phyloP scores from a whole-genome alignment of 139 green algal species.

The Coelastrella sp. region DNA sequence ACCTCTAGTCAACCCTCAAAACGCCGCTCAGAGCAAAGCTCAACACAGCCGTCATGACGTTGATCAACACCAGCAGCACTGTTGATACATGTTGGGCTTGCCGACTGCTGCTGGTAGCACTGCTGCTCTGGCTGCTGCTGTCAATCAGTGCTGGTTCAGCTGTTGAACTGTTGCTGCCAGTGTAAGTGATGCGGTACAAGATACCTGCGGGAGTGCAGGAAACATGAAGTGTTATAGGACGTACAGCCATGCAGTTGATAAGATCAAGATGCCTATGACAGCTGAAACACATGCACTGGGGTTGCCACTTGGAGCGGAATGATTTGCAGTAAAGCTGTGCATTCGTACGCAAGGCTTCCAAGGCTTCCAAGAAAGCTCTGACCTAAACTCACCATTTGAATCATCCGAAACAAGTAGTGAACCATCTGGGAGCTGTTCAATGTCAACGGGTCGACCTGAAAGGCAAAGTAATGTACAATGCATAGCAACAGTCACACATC shows the following conservation, averaged over 20 bases:
- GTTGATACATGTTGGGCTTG: too few relatives aligned
- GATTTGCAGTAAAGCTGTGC: not conserved
- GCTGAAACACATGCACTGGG: too few relatives aligned
- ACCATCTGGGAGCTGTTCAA: constrained; percentile 36
- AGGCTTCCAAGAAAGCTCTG: not conserved
- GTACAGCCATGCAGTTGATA: not conserved
- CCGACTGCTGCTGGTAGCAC: too few relatives aligned
- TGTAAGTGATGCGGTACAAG: not conserved
- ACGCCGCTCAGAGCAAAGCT: too few relatives aligned
- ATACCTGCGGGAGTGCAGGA: not conserved
- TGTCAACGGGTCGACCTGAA: constrained; percentile 36
- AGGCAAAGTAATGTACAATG: not conserved
- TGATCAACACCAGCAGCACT: too few relatives aligned
- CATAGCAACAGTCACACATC: not conserved
- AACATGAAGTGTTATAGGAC: not conserved
- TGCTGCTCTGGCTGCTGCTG: too few relatives aligned
- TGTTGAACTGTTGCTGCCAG: too few relatives aligned
- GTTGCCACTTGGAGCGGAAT: too few relatives aligned
- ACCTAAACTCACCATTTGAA: not conserved
- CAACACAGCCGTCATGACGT: too few relatives aligned
- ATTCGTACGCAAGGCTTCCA: not conserved
- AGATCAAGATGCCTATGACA: too few relatives aligned
- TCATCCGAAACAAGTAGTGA: constrained; percentile 37
- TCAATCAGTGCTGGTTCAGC: too few relatives aligned
- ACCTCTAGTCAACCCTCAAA: too few relatives aligned